These are phyloP conservation scores for Brettanomyces nanus DNA, from an alignment of 805 yeast species.

Conservation along the genomic window DNA sequence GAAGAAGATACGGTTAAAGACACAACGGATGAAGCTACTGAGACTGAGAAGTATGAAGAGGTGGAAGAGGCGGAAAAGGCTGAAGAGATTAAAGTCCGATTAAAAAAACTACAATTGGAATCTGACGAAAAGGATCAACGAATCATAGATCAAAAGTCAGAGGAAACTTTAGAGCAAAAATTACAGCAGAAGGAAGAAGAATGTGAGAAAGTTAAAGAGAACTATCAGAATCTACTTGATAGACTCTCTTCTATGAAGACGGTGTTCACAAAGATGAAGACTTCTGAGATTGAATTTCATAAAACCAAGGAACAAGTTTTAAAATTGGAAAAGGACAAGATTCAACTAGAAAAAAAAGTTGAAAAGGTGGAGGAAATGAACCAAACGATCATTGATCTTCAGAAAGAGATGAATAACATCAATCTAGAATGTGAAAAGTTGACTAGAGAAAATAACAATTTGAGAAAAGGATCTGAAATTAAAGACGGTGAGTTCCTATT, in stretches of 20 bases:
- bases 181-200: no score
- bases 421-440: conserved; percentile 49
- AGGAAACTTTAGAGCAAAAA: no score
- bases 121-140: not conserved
- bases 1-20: not conserved
- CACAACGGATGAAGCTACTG: not conserved
- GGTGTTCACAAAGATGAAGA: conserved; percentile 66
- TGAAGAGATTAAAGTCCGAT: not conserved
- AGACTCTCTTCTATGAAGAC: conserved; percentile 67
- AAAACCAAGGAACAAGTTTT: conserved; percentile 34
- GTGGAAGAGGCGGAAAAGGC: conserved; percentile 1
- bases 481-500: conserved; percentile 33
- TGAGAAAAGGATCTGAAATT: conserved; percentile 30
- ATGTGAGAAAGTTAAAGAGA: conserved; percentile 47
- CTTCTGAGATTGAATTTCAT: conserved; percentile 55
- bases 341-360: not conserved
- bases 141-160: conserved; percentile 6
- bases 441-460: conserved; percentile 29
- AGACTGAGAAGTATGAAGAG: conserved; percentile 1
- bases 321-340: conserved; percentile 22
- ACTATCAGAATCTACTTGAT: conserved; percentile 54
- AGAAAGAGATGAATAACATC: conserved; percentile 31
- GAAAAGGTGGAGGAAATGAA: conserved; percentile 2
- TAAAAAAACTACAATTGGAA: no score
- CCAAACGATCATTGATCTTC: conserved; percentile 7